Conservation (phyloP, 306 rosid genomes). For the Citrullus colocynthis region DNA sequence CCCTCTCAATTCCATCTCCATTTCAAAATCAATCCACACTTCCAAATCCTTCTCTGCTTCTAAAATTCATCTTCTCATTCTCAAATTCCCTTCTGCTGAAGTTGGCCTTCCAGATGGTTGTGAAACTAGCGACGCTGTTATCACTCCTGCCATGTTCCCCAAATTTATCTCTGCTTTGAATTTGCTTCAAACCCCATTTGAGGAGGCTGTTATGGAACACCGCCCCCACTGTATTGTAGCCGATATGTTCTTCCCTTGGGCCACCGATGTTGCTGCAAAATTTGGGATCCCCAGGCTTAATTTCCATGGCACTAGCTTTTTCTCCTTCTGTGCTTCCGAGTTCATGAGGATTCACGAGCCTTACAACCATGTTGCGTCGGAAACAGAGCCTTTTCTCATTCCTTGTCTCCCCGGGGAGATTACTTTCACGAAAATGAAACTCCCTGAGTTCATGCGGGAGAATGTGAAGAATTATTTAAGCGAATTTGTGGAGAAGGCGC, state of each 20-base stretch:
- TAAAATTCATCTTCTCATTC: not conserved
- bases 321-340: constrained; percentile 20
- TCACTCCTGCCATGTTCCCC: not conserved
- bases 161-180: constrained; percentile 17
- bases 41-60: not conserved
- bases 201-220: constrained; percentile 19
- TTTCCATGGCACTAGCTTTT: constrained; percentile 38
- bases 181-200: constrained; percentile 23
- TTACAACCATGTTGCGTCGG: constrained; percentile 20
- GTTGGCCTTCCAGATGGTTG: constrained; percentile 39
- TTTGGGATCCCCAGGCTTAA: constrained; percentile 39
- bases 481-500: not conserved
- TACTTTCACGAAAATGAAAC: constrained; percentile 17
- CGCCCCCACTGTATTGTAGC: constrained; percentile 33
- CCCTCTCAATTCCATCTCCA: not conserved
- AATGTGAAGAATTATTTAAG: not conserved
- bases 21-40: not conserved
- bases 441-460: not conserved
- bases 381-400: constrained; percentile 27
- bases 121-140: constrained; percentile 16
- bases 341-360: constrained; percentile 26
- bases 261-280: constrained; percentile 28
- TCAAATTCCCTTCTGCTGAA: constrained; percentile 21
- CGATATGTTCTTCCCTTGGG: constrained; percentile 37
- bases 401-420: constrained; percentile 37